Base-by-base conservation (phyloP, 495 filamentous ascomycete genomes). In the Penicillium canariense region DNA sequence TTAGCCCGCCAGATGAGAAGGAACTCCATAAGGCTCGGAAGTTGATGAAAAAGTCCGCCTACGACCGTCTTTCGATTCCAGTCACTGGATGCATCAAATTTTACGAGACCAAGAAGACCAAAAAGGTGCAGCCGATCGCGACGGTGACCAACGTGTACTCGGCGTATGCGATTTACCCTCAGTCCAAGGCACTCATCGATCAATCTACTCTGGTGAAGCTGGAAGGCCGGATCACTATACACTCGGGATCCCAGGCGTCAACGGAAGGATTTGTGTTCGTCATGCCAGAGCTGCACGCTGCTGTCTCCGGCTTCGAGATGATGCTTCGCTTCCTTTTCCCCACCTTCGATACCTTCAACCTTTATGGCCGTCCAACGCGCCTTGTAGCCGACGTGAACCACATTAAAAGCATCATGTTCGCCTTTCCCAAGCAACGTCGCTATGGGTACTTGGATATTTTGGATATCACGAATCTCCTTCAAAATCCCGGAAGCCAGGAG, bases 301-400 rank as follows among this genome's bases (percentile, higher is more conserved):
- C 90, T 2, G 89, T 99, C 11, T 86, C 85, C 51, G 95, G 95
- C 2, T 96, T 97, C 59, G 94, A 99, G 66, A 96, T 91, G 77
- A 89, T 97, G 83, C 79, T 99, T n/a, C 84, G 89, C 26, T 97
- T 89, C 73, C 73, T 99, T 7, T 94, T 99, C 61, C 94, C 95
- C 0, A 89, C 89, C 0, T 99, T 89, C 73, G 94, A 99, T 65
- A 88, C 90, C 0, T 97, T 96, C 69, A 86, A 81, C 22, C 77
- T 97, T 12, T 99, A 99, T 60, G 94, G 94, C 6, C 88, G 94
- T 15, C 94, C 94, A 8, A 89, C 81, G 25, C 86, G 89, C 53
- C 77, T 99, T 23, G 84, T 96, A 43, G 89, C 94, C 1, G 96
- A 95, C 62, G 85, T 87, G 0, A 82, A 89, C 23, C 90, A 99